Percentiles rank a stretch among this genome's conserved stretches.
Conservation (phyloP, 202 grass and related monocot species). For the Saccharum hybrid region DNA sequence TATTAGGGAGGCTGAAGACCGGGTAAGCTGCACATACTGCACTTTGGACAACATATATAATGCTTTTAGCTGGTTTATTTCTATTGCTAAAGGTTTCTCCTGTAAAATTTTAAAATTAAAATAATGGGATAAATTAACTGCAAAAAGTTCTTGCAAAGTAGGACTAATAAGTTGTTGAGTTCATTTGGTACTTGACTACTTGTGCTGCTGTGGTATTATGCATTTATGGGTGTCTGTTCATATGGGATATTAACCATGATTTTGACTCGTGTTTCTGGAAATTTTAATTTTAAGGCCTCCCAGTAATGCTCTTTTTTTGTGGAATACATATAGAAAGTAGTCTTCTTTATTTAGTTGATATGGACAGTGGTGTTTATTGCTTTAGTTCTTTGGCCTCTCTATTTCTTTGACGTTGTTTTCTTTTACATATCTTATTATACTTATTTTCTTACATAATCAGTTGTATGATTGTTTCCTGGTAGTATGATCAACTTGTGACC, state of each 20-base stretch:
- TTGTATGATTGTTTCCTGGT: background rate
- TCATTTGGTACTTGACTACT: constrained; percentile 37
- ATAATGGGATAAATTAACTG: constrained; percentile 24
- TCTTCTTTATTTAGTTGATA: background rate
- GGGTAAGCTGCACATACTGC: constrained; percentile 59
- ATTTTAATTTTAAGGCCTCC: background rate
- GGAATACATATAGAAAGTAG: background rate
- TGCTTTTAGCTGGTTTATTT: background rate
- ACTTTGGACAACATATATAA: background rate
- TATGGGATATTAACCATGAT: constrained; percentile 17
- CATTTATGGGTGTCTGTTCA: background rate
- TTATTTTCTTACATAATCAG: background rate
- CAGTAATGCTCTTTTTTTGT: background rate
- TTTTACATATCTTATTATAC: background rate
- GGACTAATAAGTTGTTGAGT: constrained; percentile 13
- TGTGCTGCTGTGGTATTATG: constrained; percentile 23
- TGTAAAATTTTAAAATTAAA: constrained; percentile 16
- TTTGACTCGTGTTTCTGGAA: background rate
- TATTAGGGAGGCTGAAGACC: constrained; percentile 93
- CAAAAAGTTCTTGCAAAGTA: constrained; percentile 23
- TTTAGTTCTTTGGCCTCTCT: background rate
- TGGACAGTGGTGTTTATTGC: background rate
- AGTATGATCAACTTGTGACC: background rate
- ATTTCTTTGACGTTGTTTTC: background rate
- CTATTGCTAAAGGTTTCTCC: constrained; percentile 3